Evolutionary conservation across 2,329 filamentous ascomycete genomes (phyloP), one percentile per base, ranked within the genome.

Genomic region (Chaetomium sp.): DNA sequence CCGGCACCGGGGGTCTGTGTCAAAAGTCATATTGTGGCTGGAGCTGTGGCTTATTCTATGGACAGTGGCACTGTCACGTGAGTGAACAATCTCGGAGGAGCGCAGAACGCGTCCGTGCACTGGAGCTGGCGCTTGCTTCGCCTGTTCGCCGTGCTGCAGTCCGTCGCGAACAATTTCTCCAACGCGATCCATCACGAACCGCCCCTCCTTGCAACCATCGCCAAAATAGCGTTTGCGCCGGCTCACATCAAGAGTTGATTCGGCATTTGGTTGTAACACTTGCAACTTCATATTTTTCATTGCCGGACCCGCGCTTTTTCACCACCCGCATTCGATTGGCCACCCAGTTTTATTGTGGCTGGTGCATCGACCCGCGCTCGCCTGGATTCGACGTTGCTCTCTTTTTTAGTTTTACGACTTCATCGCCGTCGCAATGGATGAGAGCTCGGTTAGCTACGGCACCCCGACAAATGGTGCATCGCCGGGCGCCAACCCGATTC

Each of bases 391-490:
- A 32, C 45, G 14, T 34, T 35, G 48, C 44, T 27, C 19, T 27
- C 19, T 27, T 27, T 27, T 27, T 3, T 42, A 36, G 37, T 43
- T 57, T 54, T 42, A 56, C 57, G 57, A 52, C 62, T 63, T 64
- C 60, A 53, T 57, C 59, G 58, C 63, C 59, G 61, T 65, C 67
- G 72, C 68, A 53, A 86, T 86, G 82, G 82, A 85, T 59, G 81
- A 81, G 60, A 73, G 76, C 62, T 74, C 77, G 59, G 71, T 76
- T 64, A 79, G 72, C 62, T 83, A 80, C 64, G 81, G 76, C 69
- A 84, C 81, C 60, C 78, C 81, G 49, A 75, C 72, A 62, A 79
- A 79, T 65, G 79, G 73, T 64, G 76, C 75, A 61, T 82, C 81
- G 47, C 81, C 81, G 41, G 73, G 74, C 59, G 78, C 75, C 67